A percentile compares a stretch with the other conserved stretches of the same genome.
phyloP scores from a whole-genome alignment of 2,329 filamentous ascomycete species.

The Xylaria sp. region DNA sequence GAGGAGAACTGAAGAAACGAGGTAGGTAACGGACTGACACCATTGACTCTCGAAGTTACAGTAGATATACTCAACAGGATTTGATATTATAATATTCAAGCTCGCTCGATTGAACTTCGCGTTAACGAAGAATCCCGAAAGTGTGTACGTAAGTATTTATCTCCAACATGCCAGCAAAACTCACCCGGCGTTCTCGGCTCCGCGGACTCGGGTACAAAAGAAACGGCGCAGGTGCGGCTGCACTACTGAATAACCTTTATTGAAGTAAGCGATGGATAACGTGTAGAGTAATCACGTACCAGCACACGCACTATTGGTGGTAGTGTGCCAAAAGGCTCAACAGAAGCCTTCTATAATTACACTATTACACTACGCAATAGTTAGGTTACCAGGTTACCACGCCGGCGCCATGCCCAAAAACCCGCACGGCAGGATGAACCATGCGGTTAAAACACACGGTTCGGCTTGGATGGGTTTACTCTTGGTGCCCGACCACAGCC shows the following conservation, averaged over 20 bases:
- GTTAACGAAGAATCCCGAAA: neutral
- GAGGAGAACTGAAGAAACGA: constrained; percentile 12
- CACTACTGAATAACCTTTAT: neutral
- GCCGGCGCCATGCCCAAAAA: constrained; percentile 10
- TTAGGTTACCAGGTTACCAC: constrained; percentile 14
- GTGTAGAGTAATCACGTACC: constrained; percentile 3
- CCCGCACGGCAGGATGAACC: constrained; percentile 35
- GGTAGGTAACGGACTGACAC: neutral
- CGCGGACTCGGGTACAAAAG: constrained; percentile 3
- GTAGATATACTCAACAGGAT: neutral
- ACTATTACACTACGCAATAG: neutral
- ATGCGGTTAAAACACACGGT: constrained; percentile 43
- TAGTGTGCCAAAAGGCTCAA: neutral
- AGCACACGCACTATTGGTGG: constrained; percentile 10
- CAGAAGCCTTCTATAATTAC: constrained; percentile 1
- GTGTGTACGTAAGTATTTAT: neutral
- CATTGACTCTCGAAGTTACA: neutral
- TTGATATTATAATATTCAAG: neutral
- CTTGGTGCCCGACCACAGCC: constrained; percentile 35
- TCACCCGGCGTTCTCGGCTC: neutral
- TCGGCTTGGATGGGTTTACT: constrained; percentile 18
- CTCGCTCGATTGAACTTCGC: neutral
- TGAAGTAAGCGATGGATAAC: constrained; percentile 6
- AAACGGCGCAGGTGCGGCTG: constrained; percentile 15
- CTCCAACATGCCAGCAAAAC: neutral